Conservation (phyloP, 73 alveolate genomes). For the Blepharisma japonicum region DNA sequence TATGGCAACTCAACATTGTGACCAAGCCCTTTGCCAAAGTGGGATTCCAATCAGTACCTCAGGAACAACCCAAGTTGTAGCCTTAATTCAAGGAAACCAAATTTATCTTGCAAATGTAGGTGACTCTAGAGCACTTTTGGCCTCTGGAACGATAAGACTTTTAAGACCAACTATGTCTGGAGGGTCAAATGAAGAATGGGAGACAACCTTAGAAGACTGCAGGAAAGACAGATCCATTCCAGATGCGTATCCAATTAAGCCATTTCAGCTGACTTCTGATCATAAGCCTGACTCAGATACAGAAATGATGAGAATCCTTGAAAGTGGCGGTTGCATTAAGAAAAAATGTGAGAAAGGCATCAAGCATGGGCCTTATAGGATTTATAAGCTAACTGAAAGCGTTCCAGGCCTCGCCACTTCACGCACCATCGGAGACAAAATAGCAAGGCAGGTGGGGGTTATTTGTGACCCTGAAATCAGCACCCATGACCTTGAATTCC, state of each 20-base stretch:
- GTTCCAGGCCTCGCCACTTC: conserved; percentile 6
- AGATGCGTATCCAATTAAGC: too few species aligned
- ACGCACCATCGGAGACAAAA: neutral
- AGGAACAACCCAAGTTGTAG: conserved; percentile 44
- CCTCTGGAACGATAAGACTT: too few species aligned
- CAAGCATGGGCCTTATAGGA: conserved; percentile 5
- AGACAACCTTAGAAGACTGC: too few species aligned
- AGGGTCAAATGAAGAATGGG: too few species aligned
- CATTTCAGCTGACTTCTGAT: conserved; percentile 7
- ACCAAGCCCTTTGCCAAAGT: too few species aligned
- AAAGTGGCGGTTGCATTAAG: neutral
- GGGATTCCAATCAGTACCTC: neutral
- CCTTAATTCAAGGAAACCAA: conserved; percentile 39
- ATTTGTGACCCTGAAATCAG: neutral
- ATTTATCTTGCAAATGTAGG: conserved; percentile 56
- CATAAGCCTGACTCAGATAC: conserved; percentile 1
- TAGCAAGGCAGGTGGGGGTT: neutral
- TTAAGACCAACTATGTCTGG: too few species aligned
- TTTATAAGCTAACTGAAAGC: neutral
- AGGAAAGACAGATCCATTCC: too few species aligned
- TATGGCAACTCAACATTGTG: too few species aligned
- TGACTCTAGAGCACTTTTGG: conserved; percentile 59
- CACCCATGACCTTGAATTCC: neutral
- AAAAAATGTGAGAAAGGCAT: neutral
- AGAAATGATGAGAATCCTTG: neutral